Conservation (phyloP, 495 filamentous ascomycete species). For the Penicillium bialowiezense region DNA sequence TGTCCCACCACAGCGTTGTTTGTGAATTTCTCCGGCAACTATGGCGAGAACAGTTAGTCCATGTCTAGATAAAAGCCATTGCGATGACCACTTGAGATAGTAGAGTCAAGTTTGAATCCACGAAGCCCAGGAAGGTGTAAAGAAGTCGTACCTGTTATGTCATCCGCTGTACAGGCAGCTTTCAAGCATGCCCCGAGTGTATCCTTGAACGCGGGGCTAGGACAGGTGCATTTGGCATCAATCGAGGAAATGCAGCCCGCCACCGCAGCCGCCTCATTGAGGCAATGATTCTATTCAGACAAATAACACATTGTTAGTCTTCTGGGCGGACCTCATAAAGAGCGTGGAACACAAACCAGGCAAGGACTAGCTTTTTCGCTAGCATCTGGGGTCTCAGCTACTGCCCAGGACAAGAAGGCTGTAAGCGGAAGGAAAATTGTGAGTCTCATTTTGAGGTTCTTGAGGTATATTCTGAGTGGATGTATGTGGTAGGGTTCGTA, state of each 20-base stretch:
- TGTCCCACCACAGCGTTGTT: slow-evolving; percentile 14
- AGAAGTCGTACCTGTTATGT: slow-evolving; percentile 11
- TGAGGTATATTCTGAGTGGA: background rate
- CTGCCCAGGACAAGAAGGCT: slow-evolving; percentile 19
- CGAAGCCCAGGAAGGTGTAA: background rate
- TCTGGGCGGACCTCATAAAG: background rate
- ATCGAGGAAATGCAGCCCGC: slow-evolving; percentile 17
- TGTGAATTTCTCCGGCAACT: slow-evolving; percentile 16
- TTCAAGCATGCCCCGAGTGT: slow-evolving; percentile 13
- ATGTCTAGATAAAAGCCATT: background rate
- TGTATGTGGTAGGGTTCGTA: background rate
- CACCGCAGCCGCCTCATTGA: slow-evolving; percentile 12
- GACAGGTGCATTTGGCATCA: slow-evolving; percentile 19
- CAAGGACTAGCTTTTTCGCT: slow-evolving; percentile 11
- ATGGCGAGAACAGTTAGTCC: background rate
- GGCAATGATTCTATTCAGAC: slow-evolving; percentile 11
- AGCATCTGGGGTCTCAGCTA: slow-evolving; percentile 10
- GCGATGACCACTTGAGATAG: too few relatives aligned
- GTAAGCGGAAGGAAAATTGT: slow-evolving; percentile 24
- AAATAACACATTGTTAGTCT: slow-evolving; percentile 3
- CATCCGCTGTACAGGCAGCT: slow-evolving; percentile 12
- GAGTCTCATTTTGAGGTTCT: slow-evolving; percentile 22
- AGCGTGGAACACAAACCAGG: slow-evolving; percentile 10
- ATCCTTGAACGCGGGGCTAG: slow-evolving; percentile 17
- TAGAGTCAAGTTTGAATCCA: background rate